Evolutionary conservation across 2,329 filamentous ascomycete genomes (phyloP), one percentile per base, ranked within the genome.

Genomic region (Penicillium capsulatum): DNA sequence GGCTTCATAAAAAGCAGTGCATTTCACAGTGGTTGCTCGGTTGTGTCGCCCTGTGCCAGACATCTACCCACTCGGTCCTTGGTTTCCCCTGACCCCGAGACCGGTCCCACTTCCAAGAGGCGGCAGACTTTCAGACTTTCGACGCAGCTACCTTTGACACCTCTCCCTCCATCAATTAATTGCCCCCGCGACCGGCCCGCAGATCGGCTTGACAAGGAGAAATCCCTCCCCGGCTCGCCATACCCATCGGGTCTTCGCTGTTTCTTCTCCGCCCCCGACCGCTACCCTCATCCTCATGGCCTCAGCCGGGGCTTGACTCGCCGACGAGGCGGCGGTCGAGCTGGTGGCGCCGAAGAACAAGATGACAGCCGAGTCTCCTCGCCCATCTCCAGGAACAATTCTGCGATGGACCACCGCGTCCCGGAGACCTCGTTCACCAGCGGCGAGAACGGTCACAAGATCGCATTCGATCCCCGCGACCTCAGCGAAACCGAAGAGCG

Each of bases 401-500:
- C 72, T 73, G 79, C 72, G 46, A 65, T 65, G 55, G 73, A 73
- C 44, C 63, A 73, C 55, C 70, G 75, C 49, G 66, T 69, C 14
- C 78, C 79, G 39, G 80, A 83, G 70, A 96, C 92, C 45, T 91
- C 85, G 59, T 97, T 94, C 74, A 89, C 76, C 63, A 77, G 66
- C 59, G 70, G 84, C 66, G 91, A 94, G 70, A 96, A 96, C 72
- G 92, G 92, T 53, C 92, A 97, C 77, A 95, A 94, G 76, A 97
- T 98, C 67, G 92, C 90, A 42, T 98, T 88, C 66, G 92, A 98
- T 67, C 92, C 92, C 44, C 79, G 91, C 67, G 92, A 98, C 68
- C 94, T 98, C 60, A 94, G 84, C 71, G 92, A 98, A 76, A 96
- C 82, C 68, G 88, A 85, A 54, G 92, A 98, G 75, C 77, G 92